Evolutionary conservation across 108 stramenopile genomes (phyloP).

Genomic region (Fistulifera pelliculosa): DNA sequence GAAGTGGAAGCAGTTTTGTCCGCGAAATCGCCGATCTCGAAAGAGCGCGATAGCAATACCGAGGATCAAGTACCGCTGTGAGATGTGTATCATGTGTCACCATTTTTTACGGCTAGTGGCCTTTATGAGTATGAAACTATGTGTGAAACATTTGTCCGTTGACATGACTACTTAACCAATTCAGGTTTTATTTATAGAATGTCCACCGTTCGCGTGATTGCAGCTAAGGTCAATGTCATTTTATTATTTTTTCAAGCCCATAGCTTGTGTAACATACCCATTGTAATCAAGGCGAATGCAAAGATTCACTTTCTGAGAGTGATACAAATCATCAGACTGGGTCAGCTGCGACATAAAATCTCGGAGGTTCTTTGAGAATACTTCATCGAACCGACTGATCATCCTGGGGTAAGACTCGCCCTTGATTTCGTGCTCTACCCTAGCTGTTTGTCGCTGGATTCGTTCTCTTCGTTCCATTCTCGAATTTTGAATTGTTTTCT

Average conservation of each 20-base stretch:
- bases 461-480: slow-evolving; percentile 9
- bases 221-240: too few relatives aligned
- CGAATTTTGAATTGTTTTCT: slow-evolving; percentile 2
- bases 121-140: too few relatives aligned
- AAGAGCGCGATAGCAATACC: too few relatives aligned
- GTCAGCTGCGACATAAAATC: slow-evolving; percentile 63
- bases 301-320: slow-evolving; percentile 55
- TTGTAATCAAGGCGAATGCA: slow-evolving; percentile 80
- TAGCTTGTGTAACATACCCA: slow-evolving; percentile 54
- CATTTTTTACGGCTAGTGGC: too few relatives aligned
- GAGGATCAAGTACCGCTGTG: too few relatives aligned
- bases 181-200: neutral
- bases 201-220: neutral
- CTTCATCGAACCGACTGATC: slow-evolving; percentile 66
- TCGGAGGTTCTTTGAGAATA: slow-evolving; percentile 61
- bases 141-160: too few relatives aligned
- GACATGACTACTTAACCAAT: neutral
- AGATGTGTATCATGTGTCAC: too few relatives aligned
- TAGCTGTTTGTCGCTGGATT: slow-evolving; percentile 9
- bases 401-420: slow-evolving; percentile 67
- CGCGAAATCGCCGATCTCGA: too few relatives aligned
- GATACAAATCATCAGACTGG: slow-evolving; percentile 26
- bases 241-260: slow-evolving; percentile 10
- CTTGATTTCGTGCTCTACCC: slow-evolving; percentile 49
- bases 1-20: too few relatives aligned